Evolutionary conservation across 768 basidiomycete species (phyloP), one percentile per base, ranked within the genome.

Genomic region (Phanerochaete sordida): DNA sequence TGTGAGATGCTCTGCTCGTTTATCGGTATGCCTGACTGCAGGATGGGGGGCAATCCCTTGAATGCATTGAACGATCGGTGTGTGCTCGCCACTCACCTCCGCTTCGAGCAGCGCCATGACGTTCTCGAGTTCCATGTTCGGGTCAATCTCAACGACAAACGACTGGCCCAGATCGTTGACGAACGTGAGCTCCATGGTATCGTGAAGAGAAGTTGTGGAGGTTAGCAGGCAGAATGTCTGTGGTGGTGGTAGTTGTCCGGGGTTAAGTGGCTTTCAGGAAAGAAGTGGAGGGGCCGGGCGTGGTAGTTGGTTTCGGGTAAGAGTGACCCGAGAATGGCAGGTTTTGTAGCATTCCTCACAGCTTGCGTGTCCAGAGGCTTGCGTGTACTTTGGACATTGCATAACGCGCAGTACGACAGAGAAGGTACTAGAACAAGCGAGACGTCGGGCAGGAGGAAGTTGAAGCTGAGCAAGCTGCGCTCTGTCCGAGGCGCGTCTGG

Each of bases 21-120:
- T 19, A 82, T 68, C 1, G 89, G 85, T 48, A 95, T 85, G 24
- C 85, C 86, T 15, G 90, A 92, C 93, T 95, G 65, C 19, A 44
- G 39, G 28, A 30, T 27, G 23, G n/a, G 21, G n/a, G 50, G 21
- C 15, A 13, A 50, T 59, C 21, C 6, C 16, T 39, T 16, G 28
- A 16, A 9, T 52, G 12, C 45, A 16, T 19, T 12, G 30, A 27
- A 50, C 11, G 48, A 16, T 24, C n/a, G 6, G 31, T 23, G 27
- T 9, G 15, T 9, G 26, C 6, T 27, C 33, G n/a, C 26, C n/a
- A 70, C 87, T 72, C 71, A 94, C 96, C 84, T 98, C 95, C 0
- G 89, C 95, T 74, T 97, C 94, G n/a, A 97, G 80, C 56, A 98
- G 78, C 13, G 93, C 96, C 83, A 90, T 89, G 37, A 98, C 87